Evolutionary conservation across 805 yeast genomes (phyloP), one percentile per base, ranked within the genome.

Genomic region (Metschnikowia dekortorum): DNA sequence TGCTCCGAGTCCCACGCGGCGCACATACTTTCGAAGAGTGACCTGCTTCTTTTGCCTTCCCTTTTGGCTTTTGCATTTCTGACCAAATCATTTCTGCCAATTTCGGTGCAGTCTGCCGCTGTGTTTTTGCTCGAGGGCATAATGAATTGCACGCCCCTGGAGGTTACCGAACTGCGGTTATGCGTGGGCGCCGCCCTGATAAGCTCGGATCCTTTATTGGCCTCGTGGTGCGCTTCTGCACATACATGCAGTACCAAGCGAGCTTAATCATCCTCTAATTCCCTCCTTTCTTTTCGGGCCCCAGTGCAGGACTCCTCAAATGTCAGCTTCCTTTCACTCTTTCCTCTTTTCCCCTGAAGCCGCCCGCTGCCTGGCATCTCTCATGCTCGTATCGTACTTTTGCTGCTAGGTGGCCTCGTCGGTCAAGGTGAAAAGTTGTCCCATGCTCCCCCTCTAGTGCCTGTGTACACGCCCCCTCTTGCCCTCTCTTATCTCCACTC

Each of bases 401-500:
- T 22, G 22, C 22, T 22, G 22, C 5, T 22, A 22, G 22, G 22
- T 22, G 22, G 22, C 22, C 22, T 22, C 22, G 22, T 22, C 5
- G 4, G 22, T 22, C 22, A 22, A 4, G 22, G 5, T 2, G 22
- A 32, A n/a, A 18, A 32, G 2, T 31, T 41, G 22, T 41, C 45
- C 31, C 45, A 41, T 41, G 45, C 37, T 18, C 4, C 13, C 11
- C 11, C 18, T 11, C 11, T 7, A 4, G 18, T 2, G 11, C n/a
- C 6, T 32, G 14, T 32, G 30, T 34, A 47, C 40, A 16, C 30
- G 4, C 22, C 35, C 22, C 8, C 38, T 34, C 44, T 59, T 57
- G 13, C 30, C 4, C n/a, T 41, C 22, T 11, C 38, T 34, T 45
- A 59, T 57, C 75, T 66, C 97, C 97, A 91, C 67, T 85, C 87